Percentiles rank a stretch among this genome's conserved stretches.
These are phyloP conservation scores for Moringa oleifera DNA, from an alignment of 345 rosid genomes.

Conservation along the genomic window DNA sequence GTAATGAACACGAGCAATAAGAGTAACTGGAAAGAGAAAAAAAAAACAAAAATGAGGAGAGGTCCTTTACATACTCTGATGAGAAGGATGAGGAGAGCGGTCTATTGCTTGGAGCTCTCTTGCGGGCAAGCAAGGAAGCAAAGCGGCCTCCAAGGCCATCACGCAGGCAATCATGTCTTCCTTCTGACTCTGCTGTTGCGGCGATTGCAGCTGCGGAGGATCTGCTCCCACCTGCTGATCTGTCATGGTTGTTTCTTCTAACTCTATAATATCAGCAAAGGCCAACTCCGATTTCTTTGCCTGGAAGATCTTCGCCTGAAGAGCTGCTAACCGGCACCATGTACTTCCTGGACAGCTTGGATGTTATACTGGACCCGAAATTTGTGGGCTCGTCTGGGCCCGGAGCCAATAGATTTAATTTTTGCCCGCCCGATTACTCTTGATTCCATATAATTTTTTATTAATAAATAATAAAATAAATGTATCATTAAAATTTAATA, in stretches of 20 bases:
- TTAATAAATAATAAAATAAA: no score
- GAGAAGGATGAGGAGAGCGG: slow-evolving; percentile 95
- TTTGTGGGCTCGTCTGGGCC: no score
- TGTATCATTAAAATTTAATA: no score
- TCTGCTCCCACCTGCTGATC: slow-evolving; percentile 26
- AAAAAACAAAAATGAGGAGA: neutral
- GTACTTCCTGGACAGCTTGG: no score
- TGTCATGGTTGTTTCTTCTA: slow-evolving; percentile 1
- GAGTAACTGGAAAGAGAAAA: neutral
- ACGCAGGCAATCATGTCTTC: slow-evolving; percentile 77
- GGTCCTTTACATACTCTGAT: slow-evolving; percentile 70
- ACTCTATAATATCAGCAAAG: no score
- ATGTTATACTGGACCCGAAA: no score
- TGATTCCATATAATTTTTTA: no score
- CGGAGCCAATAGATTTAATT: no score
- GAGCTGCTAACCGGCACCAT: no score
- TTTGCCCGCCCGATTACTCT: no score
- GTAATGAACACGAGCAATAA: neutral
- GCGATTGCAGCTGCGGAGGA: slow-evolving; percentile 29
- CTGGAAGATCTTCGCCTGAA: no score
- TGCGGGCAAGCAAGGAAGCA: slow-evolving; percentile 96
- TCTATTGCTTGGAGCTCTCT: slow-evolving; percentile 97
- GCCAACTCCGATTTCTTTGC: no score
- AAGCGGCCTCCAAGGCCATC: slow-evolving; percentile 72
- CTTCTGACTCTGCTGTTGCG: slow-evolving; percentile 25